A percentile compares a stretch with the other conserved stretches of the same genome.
Conservation (phyloP, 75 land plant genomes). For the Selaginella tamariscina region DNA sequence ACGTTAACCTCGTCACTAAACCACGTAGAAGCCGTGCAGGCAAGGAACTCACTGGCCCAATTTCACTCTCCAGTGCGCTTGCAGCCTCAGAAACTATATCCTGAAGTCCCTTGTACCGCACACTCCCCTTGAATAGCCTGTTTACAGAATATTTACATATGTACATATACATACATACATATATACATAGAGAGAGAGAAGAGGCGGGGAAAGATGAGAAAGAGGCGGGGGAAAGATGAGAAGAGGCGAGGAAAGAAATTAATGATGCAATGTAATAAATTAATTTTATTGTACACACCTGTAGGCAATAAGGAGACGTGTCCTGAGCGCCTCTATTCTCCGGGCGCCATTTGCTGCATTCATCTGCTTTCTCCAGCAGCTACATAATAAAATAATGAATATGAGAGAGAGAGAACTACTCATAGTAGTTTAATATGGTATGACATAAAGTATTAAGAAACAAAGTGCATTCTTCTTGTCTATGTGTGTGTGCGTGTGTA, state of each 20-base stretch:
- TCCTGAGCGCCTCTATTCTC: conserved; percentile 62
- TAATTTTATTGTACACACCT: too few relatives aligned
- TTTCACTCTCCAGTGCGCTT: conserved; percentile 53
- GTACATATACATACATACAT: not conserved
- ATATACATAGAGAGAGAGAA: too few relatives aligned
- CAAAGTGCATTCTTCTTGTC: not conserved
- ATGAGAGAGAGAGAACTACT: not conserved
- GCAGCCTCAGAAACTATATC: conserved; percentile 43
- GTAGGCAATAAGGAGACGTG: conserved; percentile 49
- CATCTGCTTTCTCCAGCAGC: conserved; percentile 78
- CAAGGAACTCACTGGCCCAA: conserved; percentile 55
- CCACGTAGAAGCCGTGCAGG: conserved; percentile 60
- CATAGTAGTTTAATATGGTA: not conserved
- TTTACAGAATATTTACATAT: too few relatives aligned
- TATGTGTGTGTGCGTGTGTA: conserved; percentile 1
- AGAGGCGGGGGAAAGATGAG: too few relatives aligned
- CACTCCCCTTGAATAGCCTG: conserved; percentile 71
- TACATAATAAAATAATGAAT: conserved; percentile 16
- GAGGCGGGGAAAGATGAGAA: too few relatives aligned
- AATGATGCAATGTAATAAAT: too few relatives aligned
- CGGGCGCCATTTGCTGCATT: conserved; percentile 62
- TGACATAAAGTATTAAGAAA: not conserved
- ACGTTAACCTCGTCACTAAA: conserved; percentile 66
- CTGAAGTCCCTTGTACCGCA: conserved; percentile 44
- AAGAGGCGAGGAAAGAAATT: too few relatives aligned